Evolutionary conservation across 352 stramenopile species (phyloP), one percentile per base, ranked within the genome.

Genomic region (Phytophthora hybrid): DNA sequence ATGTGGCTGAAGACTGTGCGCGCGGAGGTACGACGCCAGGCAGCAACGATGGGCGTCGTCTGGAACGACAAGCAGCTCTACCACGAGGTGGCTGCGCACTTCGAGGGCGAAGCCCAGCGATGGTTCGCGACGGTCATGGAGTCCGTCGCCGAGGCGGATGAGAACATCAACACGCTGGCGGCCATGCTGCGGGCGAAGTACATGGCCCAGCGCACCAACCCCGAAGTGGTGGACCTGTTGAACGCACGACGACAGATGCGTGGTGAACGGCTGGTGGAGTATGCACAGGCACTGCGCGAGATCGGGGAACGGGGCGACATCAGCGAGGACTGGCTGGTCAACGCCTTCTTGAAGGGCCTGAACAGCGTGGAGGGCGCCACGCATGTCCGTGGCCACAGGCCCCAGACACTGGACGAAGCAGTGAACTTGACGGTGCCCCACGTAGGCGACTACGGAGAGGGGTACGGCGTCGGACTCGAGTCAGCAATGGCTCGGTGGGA

Each of bases 121-220:
- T 70, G 63, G 54, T 70, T 63, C 14, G 63, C n/a, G 11, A 70
- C 53, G 3, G 32, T 74, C 5, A 60, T 64, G 41, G 59, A 55
- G 21, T 14, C 66, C 0, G 41, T 74, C 1, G 8, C 13, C 13
- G 37, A 19, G 0, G 37, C 31, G 0, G 53, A 59, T 1, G 59
- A 74, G 21, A 61, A 18, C 29, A 31, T 57, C 18, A 23, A 54
- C 0, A 63, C 26, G 0, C 10, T 64, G 59, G 44, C 59, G 0
- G 21, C 5, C 5, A 59, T 69, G 29, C 7, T 69, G 19, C n/a
- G 31, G 0, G 44, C 18, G 29, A 58, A 58, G 41, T 69, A 69
- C 39, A 58, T 59, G 44, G 26, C 18, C 8, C n/a, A 29, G 11
- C 52, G 59, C 7, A 49, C 66, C 19, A 31, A 14, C 9, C 59